Conservation (phyloP, 2,329 filamentous ascomycete species). For the Fusarium buxicola region DNA sequence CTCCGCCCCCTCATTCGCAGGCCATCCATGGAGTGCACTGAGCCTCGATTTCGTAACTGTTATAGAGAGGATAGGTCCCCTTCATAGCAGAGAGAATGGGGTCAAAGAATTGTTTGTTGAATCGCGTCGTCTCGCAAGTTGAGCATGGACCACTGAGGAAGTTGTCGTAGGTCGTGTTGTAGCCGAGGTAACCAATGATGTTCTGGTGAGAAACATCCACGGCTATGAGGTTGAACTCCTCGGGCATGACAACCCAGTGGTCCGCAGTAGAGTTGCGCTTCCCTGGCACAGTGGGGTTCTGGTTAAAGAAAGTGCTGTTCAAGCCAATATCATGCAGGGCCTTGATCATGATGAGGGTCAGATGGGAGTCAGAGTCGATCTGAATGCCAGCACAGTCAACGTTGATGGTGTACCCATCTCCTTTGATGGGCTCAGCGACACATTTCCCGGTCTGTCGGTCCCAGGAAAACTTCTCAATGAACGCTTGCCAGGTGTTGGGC, state of each 20-base stretch:
- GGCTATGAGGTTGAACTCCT: conserved; percentile 52
- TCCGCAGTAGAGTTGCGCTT: conserved; percentile 45
- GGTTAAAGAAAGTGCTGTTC: conserved; percentile 55
- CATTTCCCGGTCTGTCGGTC: conserved; percentile 53
- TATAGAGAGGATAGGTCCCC: conserved; percentile 54
- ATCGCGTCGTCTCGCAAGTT: conserved; percentile 51
- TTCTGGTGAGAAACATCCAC: conserved; percentile 50
- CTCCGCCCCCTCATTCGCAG: conserved; percentile 32
- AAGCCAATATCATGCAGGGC: conserved; percentile 53
- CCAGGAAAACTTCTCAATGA: conserved; percentile 56
- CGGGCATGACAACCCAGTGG: conserved; percentile 56
- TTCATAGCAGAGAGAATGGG: conserved; percentile 54
- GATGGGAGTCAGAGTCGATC: conserved; percentile 54
- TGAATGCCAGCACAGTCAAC: conserved; percentile 53
- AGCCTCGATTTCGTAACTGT: conserved; percentile 53
- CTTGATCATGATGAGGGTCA: conserved; percentile 55
- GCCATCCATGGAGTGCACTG: conserved; percentile 55
- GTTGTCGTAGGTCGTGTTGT: conserved; percentile 54
- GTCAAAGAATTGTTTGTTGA: conserved; percentile 53
- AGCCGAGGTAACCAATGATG: conserved; percentile 51
- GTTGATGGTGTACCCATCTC: conserved; percentile 52
- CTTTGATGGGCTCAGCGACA: conserved; percentile 48
- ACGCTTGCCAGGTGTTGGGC: conserved; percentile 53
- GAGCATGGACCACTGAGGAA: conserved; percentile 53
- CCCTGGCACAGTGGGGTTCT: conserved; percentile 53